Conservation (phyloP, 1,284 basidiomycete species). For the Ceratobasidium papillatum region DNA sequence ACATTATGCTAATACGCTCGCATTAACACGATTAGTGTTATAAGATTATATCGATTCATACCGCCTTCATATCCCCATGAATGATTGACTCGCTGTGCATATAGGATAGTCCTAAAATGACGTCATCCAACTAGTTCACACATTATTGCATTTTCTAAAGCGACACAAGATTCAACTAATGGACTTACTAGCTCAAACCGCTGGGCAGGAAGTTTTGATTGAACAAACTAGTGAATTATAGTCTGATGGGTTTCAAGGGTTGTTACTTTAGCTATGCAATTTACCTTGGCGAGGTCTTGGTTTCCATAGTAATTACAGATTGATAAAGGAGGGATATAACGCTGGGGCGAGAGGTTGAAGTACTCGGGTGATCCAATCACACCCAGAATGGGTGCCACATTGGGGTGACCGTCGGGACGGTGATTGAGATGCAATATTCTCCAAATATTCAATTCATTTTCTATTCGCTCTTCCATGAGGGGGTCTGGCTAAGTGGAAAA, state of each 20-base stretch:
- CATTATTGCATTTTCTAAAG: background rate
- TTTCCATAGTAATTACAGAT: background rate
- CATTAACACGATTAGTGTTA: background rate
- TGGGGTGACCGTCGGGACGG: background rate
- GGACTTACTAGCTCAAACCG: too few species aligned
- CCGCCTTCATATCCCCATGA: slow-evolving; percentile 22
- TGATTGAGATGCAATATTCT: background rate
- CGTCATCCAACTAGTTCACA: background rate
- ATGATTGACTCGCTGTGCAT: background rate
- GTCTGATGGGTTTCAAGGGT: too few species aligned
- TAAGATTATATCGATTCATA: background rate
- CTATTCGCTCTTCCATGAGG: background rate
- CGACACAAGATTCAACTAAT: too few species aligned
- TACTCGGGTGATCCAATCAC: background rate
- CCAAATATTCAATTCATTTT: slow-evolving; percentile 10
- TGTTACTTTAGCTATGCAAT: too few species aligned
- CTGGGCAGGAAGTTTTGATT: too few species aligned
- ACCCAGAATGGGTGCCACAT: background rate
- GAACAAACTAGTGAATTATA: too few species aligned
- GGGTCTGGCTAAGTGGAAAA: too few species aligned
- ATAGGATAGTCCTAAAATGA: background rate
- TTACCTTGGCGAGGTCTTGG: too few species aligned
- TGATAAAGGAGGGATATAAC: background rate
- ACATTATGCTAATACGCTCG: background rate
- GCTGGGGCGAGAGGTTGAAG: too few species aligned